phyloP scores from a whole-genome alignment of 345 rosid genomes.

The Pseudoturritis turrita region DNA sequence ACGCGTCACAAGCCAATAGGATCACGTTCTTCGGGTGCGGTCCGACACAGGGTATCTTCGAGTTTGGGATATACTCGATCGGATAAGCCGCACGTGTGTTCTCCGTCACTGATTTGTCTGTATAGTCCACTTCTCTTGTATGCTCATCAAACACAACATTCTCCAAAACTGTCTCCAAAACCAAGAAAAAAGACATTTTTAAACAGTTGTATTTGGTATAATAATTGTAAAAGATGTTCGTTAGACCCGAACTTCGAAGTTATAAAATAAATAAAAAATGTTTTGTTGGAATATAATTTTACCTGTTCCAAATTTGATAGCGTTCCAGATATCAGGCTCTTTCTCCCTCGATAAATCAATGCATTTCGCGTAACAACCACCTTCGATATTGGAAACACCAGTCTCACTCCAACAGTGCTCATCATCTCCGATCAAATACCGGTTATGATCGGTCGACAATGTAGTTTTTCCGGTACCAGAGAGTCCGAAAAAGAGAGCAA shows the following conservation, averaged over 20 bases:
- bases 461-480: conserved; percentile 99
- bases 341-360: conserved; percentile 85
- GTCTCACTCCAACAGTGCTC: conserved; percentile 92
- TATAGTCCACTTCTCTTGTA: conserved; percentile 74
- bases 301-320: conserved; percentile 96
- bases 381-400: conserved; percentile 96
- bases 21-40: conserved; percentile 94
- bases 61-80: conserved; percentile 83
- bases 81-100: conserved; percentile 98
- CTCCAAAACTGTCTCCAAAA: conserved; percentile 62
- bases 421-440: conserved; percentile 89
- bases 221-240: too few species aligned
- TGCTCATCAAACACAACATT: conserved; percentile 97
- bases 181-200: neutral
- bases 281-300: too few species aligned
- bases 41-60: conserved; percentile 86
- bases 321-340: conserved; percentile 96
- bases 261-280: too few species aligned
- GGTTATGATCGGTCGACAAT: conserved; percentile 86
- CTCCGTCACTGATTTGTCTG: conserved; percentile 89
- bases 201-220: too few species aligned
- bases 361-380: conserved; percentile 98
- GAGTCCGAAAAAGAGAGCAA: conserved; percentile 98
- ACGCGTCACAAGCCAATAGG: conserved; percentile 93
- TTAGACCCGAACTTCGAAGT: too few species aligned